Conservation (phyloP, 2,329 filamentous ascomycete genomes). For the Pseudohalonectria lignicola region DNA sequence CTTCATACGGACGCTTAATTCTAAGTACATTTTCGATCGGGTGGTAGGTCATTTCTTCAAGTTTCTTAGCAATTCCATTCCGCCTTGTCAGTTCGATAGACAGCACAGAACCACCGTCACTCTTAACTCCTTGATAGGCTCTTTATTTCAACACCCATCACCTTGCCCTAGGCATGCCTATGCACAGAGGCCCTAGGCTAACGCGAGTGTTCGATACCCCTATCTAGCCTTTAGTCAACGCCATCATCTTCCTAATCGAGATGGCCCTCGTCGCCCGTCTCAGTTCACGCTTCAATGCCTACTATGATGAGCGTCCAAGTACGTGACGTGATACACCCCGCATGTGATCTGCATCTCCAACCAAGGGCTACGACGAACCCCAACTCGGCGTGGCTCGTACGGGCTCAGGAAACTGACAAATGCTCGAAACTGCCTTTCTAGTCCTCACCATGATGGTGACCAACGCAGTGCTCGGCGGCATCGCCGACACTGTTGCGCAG, state of each 20-base stretch:
- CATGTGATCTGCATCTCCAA: not conserved
- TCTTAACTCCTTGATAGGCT: no score
- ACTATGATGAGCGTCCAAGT: conserved; percentile 86
- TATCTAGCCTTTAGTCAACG: conserved; percentile 72
- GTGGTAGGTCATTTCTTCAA: no score
- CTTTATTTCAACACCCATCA: no score
- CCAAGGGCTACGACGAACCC: not conserved
- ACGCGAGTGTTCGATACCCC: no score
- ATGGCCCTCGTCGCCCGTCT: conserved; percentile 78
- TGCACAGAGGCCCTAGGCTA: no score
- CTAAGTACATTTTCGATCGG: conserved; percentile 62
- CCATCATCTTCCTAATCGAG: conserved; percentile 75
- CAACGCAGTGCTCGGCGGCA: conserved; percentile 88
- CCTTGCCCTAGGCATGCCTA: no score
- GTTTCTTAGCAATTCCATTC: no score
- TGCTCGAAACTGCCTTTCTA: conserved; percentile 16
- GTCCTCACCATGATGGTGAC: conserved; percentile 99
- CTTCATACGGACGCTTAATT: conserved; percentile 55
- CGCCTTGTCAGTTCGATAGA: no score
- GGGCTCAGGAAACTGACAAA: not conserved
- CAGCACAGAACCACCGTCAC: no score
- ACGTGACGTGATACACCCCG: conserved; percentile 18
- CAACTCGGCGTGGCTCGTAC: no score
- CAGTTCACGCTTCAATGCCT: conserved; percentile 79
- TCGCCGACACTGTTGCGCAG: conserved; percentile 94